Conservation (phyloP, 257 asterid species). For the Fraxinus anomala region DNA sequence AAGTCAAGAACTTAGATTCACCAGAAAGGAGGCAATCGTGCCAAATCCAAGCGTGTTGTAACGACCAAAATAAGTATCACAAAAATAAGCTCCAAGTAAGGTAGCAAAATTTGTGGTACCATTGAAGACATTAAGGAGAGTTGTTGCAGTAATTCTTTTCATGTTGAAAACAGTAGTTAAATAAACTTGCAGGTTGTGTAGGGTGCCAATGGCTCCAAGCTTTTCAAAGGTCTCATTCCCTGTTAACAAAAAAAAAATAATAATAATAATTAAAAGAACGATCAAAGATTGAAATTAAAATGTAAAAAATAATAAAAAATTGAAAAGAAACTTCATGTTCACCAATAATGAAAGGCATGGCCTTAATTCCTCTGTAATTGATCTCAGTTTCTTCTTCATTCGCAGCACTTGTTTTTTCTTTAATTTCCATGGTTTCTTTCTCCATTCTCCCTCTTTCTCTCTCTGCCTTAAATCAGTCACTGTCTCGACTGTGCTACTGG, state of each 20-base stretch:
- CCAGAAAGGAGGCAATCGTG: slow-evolving; percentile 68
- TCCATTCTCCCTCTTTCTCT: slow-evolving; percentile 16
- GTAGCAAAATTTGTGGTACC: slow-evolving; percentile 80
- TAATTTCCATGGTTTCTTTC: slow-evolving; percentile 29
- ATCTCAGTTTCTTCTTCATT: slow-evolving; percentile 27
- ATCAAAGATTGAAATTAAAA: background rate
- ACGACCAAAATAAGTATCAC: slow-evolving; percentile 77
- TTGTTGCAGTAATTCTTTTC: slow-evolving; percentile 58
- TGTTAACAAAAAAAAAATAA: slow-evolving; percentile 3
- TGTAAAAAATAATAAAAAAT: background rate
- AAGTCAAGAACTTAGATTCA: slow-evolving; percentile 10
- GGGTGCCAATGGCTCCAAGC: slow-evolving; percentile 69
- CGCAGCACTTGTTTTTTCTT: slow-evolving; percentile 8
- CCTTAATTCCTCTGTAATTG: slow-evolving; percentile 40
- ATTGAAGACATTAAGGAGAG: slow-evolving; percentile 60
- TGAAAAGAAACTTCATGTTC: background rate
- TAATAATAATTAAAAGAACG: background rate
- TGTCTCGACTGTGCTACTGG: too few species aligned
- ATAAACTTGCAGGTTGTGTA: slow-evolving; percentile 64
- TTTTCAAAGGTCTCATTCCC: slow-evolving; percentile 84
- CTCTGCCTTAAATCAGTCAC: background rate
- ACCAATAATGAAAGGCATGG: slow-evolving; percentile 52
- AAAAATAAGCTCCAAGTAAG: slow-evolving; percentile 60
- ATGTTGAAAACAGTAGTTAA: slow-evolving; percentile 71
- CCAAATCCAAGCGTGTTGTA: slow-evolving; percentile 68